These are phyloP conservation scores for Camellia granthamiana DNA, from an alignment of 148 eudicot genomes.

Conservation along the genomic window DNA sequence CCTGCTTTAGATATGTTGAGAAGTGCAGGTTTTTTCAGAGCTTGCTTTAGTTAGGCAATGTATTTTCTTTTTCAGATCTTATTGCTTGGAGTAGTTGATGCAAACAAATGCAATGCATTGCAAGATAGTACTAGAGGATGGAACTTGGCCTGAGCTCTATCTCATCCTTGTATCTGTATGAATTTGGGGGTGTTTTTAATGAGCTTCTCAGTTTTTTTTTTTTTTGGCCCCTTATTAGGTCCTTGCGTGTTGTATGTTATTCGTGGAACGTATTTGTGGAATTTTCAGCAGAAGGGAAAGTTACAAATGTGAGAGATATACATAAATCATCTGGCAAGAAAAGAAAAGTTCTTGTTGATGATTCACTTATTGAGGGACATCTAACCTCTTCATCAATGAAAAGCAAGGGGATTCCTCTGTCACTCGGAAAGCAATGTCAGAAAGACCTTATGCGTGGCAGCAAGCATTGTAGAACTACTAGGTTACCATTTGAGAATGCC, in stretches of 20 bases:
- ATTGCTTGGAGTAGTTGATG: background rate
- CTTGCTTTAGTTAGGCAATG: background rate
- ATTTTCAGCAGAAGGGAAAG: slow-evolving; percentile 28
- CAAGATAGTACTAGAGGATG: background rate
- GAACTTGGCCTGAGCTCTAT: background rate
- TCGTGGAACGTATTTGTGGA: slow-evolving; percentile 60
- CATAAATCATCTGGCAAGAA: slow-evolving; percentile 37
- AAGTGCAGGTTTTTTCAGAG: slow-evolving; percentile 2
- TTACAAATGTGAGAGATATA: slow-evolving; percentile 3
- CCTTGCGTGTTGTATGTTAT: slow-evolving; percentile 65
- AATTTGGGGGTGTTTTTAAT: background rate
- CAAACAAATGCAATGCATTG: background rate
- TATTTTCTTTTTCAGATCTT: background rate
- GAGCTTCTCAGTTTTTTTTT: slow-evolving; percentile 1
- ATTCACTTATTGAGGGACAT: slow-evolving; percentile 16
- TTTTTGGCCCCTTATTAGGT: slow-evolving; percentile 34
- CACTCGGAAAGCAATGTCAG: slow-evolving; percentile 18
- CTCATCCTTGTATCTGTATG: background rate
- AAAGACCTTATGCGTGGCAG: slow-evolving; percentile 18
- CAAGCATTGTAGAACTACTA: slow-evolving; percentile 19
- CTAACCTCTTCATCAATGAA: slow-evolving; percentile 19
- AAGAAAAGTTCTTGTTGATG: slow-evolving; percentile 33
- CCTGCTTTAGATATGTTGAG: background rate
- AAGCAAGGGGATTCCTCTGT: slow-evolving; percentile 11
- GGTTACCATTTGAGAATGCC: slow-evolving; percentile 43